A percentile compares a stretch with the other conserved stretches of the same genome.
phyloP scores from a whole-genome alignment of 2,329 filamentous ascomycete species.

The Fusarium lyarnte region DNA sequence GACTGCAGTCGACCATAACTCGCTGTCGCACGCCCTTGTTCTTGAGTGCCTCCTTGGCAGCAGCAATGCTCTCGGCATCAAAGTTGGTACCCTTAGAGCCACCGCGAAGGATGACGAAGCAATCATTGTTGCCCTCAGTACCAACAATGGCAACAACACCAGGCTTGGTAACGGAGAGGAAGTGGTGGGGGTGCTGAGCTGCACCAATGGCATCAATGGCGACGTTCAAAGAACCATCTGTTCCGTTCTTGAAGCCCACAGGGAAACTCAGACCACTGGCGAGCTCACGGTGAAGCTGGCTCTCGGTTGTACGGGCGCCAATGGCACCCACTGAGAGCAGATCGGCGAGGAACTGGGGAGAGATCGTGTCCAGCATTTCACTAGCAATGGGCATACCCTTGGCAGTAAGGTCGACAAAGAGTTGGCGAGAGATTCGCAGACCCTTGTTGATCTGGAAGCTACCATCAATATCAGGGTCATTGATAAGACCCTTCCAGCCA shows the following conservation, averaged over 20 bases:
- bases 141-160: conserved; percentile 95
- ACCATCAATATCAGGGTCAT: conserved; percentile 98
- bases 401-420: conserved; percentile 91
- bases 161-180: conserved; percentile 96
- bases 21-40: conserved; percentile 79
- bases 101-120: conserved; percentile 94
- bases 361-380: conserved; percentile 99
- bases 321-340: conserved; percentile 91
- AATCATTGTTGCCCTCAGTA: conserved; percentile 94
- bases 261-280: conserved; percentile 96
- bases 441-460: conserved; percentile 99
- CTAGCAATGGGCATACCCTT: conserved; percentile 96
- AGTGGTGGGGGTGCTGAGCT: conserved; percentile 91
- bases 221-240: conserved; percentile 87
- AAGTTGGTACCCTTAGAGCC: conserved; percentile 96
- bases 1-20: conserved; percentile 98
- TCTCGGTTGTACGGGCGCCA: conserved; percentile 96
- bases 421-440: conserved; percentile 82
- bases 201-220: conserved; percentile 96
- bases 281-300: conserved; percentile 92
- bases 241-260: conserved; percentile 99
- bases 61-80: conserved; percentile 83
- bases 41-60: conserved; percentile 80
- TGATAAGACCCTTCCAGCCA: conserved; percentile 98
- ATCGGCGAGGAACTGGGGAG: conserved; percentile 95